Evolutionary conservation across 306 rosid species (phyloP).

Genomic region (Clitoria ternatea): DNA sequence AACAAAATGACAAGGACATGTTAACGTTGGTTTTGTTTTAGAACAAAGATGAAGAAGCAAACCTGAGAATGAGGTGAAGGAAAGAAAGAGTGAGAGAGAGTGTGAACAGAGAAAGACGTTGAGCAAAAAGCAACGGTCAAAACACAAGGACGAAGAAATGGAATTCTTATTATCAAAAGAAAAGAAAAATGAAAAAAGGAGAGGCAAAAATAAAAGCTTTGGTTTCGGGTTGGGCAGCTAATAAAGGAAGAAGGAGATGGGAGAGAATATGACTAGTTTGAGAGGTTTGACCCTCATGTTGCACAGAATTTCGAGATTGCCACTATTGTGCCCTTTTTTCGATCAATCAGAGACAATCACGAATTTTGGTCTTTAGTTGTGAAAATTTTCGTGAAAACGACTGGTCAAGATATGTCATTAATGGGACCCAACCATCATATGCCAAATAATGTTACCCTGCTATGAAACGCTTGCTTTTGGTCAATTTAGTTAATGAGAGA

Average conservation of each 20-base stretch:
- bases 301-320: slow-evolving; percentile 9
- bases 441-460: not conserved
- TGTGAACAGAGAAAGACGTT: slow-evolving; percentile 55
- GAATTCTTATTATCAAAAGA: no score
- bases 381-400: slow-evolving; percentile 2
- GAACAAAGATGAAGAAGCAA: slow-evolving; percentile 13
- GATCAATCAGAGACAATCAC: not conserved
- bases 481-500: not conserved
- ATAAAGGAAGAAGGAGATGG: slow-evolving; percentile 28
- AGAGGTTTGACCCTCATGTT: slow-evolving; percentile 26
- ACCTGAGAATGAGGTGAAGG: slow-evolving; percentile 42
- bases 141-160: slow-evolving; percentile 25
- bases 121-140: slow-evolving; percentile 79
- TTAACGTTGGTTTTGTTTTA: not conserved
- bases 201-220: slow-evolving; percentile 31
- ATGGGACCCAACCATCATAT: slow-evolving; percentile 18
- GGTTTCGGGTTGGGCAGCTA: slow-evolving; percentile 38
- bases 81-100: slow-evolving; percentile 32
- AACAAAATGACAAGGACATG: not conserved
- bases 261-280: slow-evolving; percentile 38
- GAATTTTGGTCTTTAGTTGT: not conserved
- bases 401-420: slow-evolving; percentile 28
- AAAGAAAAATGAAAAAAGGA: not conserved
- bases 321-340: slow-evolving; percentile 13
- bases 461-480: no score